Conservation (phyloP, 768 basidiomycete genomes). For the Neoboletus subvelutipes region DNA sequence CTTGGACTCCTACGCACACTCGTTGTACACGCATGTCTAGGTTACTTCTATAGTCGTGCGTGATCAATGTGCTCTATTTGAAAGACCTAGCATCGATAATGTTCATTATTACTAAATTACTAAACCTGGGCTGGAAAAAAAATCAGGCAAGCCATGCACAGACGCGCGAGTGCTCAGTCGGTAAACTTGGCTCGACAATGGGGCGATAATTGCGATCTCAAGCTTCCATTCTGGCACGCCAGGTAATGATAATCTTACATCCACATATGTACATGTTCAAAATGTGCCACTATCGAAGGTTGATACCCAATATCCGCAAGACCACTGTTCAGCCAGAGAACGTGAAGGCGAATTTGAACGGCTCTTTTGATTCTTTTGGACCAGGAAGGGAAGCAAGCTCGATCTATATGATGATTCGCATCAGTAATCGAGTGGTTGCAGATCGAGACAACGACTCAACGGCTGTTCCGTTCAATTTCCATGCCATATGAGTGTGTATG, state of each 20-base stretch:
- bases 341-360: slow-evolving; percentile 9
- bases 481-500: slow-evolving; percentile 1
- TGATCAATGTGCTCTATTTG: not conserved
- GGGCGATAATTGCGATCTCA: not conserved
- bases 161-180: not conserved
- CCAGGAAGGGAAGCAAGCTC: slow-evolving; percentile 5
- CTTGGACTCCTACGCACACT: not conserved
- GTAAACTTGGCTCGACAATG: not conserved
- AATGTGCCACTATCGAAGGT: not conserved
- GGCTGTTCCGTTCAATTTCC: slow-evolving; percentile 2
- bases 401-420: not conserved
- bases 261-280: not conserved
- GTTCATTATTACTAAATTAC: not conserved
- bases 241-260: not conserved
- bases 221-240: not conserved
- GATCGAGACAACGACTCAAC: not conserved
- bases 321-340: not conserved
- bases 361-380: too few species aligned
- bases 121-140: too few species aligned
- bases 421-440: not conserved
- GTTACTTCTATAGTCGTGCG: too few species aligned
- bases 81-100: too few species aligned
- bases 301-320: not conserved
- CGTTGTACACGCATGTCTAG: not conserved
- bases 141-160: not conserved